These are phyloP conservation scores for Tetracladium setigerum DNA, from an alignment of 495 filamentous ascomycete species.

Conservation along the genomic window DNA sequence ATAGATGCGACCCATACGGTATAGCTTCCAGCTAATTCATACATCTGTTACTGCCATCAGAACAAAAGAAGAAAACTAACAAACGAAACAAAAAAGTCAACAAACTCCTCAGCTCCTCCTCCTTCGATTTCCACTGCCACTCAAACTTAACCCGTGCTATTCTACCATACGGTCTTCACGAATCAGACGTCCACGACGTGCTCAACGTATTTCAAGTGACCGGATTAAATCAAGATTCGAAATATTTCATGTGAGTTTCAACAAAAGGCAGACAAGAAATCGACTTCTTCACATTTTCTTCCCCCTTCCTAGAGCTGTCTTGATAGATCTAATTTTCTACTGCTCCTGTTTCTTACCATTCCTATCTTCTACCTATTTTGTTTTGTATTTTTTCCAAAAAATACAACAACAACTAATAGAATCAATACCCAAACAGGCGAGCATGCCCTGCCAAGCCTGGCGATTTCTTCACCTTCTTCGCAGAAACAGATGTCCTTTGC, in stretches of 20 bases:
- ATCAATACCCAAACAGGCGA: conserved; percentile 24
- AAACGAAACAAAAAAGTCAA: conserved; percentile 37
- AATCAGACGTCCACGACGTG: conserved; percentile 73
- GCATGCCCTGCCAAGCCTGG: conserved; percentile 57
- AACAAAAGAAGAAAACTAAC: not conserved
- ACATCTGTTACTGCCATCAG: not conserved
- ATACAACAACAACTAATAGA: not conserved
- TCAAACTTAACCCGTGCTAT: conserved; percentile 72
- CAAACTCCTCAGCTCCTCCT: conserved; percentile 56
- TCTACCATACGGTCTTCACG: conserved; percentile 55
- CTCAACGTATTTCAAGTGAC: conserved; percentile 80
- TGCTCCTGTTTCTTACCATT: too few species aligned
- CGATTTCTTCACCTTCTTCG: conserved; percentile 70
- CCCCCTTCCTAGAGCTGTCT: too few species aligned
- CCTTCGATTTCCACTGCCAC: conserved; percentile 75
- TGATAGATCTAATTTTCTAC: too few species aligned
- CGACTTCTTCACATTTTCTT: too few species aligned
- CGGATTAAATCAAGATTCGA: conserved; percentile 58
- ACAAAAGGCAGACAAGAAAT: too few species aligned
- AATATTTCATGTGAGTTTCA: conserved; percentile 62
- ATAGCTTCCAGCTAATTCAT: not conserved
- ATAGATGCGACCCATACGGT: conserved; percentile 22
- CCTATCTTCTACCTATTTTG: too few species aligned
- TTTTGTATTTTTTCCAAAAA: too few species aligned
- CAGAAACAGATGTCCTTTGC: conserved; percentile 67